These are phyloP conservation scores for Endocalyx cinctus DNA, from an alignment of 2,329 filamentous ascomycete species.

Conservation along the genomic window DNA sequence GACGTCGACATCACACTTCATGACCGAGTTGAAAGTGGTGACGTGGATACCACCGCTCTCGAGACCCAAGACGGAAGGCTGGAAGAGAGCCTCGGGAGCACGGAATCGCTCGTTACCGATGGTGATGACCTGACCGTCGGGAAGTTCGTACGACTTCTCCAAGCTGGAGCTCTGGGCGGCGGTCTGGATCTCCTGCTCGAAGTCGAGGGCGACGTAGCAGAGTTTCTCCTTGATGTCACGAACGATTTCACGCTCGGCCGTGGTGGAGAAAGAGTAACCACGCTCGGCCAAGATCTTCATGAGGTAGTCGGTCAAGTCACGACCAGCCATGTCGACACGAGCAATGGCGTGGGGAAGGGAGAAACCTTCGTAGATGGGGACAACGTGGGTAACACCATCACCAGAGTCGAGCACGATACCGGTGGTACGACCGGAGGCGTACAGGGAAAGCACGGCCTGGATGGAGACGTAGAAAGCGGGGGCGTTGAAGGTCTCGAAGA, in stretches of 20 bases:
- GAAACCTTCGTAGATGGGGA: constrained; percentile 99
- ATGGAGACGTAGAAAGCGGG: constrained; percentile 99
- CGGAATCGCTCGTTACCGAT: constrained; percentile 99
- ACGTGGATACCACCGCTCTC: constrained; percentile 99
- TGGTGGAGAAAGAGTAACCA: constrained; percentile 99
- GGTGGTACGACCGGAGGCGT: constrained; percentile 99
- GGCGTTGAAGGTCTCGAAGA: constrained; percentile 99
- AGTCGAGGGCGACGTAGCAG: constrained; percentile 99
- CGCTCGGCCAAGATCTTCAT: constrained; percentile 99
- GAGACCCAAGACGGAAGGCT: constrained; percentile 95
- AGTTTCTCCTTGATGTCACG: constrained; percentile 99
- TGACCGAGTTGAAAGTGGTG: constrained; percentile 99
- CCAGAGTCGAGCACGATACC: constrained; percentile 99
- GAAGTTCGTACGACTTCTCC: constrained; percentile 99
- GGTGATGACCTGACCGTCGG: constrained; percentile 98
- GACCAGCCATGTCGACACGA: constrained; percentile 99
- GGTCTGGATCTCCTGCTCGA: constrained; percentile 99
- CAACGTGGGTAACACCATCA: constrained; percentile 99
- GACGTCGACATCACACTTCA: constrained; percentile 99
- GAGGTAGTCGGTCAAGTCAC: constrained; percentile 99
- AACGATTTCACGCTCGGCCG: constrained; percentile 99
- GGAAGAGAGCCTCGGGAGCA: constrained; percentile 98
- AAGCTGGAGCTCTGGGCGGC: constrained; percentile 97
- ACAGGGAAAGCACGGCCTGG: constrained; percentile 97
- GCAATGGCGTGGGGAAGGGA: constrained; percentile 99